Conservation (phyloP, 1,284 basidiomycete species). For the Exobasidium rhododendri region DNA sequence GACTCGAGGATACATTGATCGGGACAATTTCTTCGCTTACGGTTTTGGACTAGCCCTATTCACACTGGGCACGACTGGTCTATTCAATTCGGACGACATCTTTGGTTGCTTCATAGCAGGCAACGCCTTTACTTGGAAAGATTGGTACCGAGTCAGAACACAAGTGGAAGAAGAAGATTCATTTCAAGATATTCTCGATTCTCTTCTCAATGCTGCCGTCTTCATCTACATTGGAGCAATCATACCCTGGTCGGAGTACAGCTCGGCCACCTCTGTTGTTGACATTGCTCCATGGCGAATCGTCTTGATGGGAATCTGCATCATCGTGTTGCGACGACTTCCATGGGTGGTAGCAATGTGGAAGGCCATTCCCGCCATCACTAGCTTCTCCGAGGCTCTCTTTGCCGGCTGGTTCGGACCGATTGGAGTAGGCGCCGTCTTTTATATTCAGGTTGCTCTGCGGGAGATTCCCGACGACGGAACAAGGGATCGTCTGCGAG, state of each 20-base stretch:
- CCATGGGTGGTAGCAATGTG: constrained; percentile 45
- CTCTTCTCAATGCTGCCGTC: constrained; percentile 58
- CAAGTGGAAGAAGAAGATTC: constrained; percentile 58
- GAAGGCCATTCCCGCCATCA: constrained; percentile 44
- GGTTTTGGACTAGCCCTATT: constrained; percentile 57
- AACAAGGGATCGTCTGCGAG: constrained; percentile 53
- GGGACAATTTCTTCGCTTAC: constrained; percentile 54
- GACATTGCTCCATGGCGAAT: constrained; percentile 46
- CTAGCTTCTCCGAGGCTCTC: constrained; percentile 37
- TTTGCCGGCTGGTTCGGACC: constrained; percentile 54
- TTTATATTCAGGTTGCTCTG: constrained; percentile 60
- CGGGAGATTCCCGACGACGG: constrained; percentile 57
- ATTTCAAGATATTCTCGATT: constrained; percentile 61
- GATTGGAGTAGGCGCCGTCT: constrained; percentile 56
- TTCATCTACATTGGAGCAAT: constrained; percentile 58
- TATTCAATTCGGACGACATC: constrained; percentile 57
- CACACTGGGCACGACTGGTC: constrained; percentile 55
- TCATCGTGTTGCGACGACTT: constrained; percentile 44
- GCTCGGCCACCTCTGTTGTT: constrained; percentile 15
- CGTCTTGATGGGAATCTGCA: constrained; percentile 42
- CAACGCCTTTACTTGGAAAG: constrained; percentile 56
- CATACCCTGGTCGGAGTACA: constrained; percentile 48
- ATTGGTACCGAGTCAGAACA: constrained; percentile 58
- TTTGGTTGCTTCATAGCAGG: constrained; percentile 57
- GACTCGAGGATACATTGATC: constrained; percentile 54